Base-by-base conservation (phyloP, 2,329 filamentous ascomycete genomes). In the Hymenoscyphus fraxineus region DNA sequence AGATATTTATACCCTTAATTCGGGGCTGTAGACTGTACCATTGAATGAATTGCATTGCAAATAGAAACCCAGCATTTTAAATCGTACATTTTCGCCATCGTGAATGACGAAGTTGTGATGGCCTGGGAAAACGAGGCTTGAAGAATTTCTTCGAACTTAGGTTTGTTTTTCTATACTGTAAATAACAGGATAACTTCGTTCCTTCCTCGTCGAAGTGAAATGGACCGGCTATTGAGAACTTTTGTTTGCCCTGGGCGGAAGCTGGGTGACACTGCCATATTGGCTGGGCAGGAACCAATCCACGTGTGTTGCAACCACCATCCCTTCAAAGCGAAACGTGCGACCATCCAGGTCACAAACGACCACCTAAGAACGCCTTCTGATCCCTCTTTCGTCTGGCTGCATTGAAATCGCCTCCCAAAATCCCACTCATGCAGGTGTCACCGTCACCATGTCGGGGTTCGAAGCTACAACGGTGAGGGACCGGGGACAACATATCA, bases 1-100 rank as follows among this genome's bases (percentile, higher is more conserved):
- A 76, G 68, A 75, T 73, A 74, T 61, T 47, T 61, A 61, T 74
- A 72, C 69, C 70, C 69, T 66, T 47, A 35, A 54, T 58, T 55
- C 35, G 59, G 64, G 62, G 58, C 64, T 71, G 62, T 73, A 74
- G 71, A 74, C 68, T 75, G 73, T 74, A 75, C 64, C 69, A 73
- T 68, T 65, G 65, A 69, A 67, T 63, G 63, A 72, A 69, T 61
- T 68, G 63, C 66, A 71, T 69, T 67, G 63, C 60, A 35, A 57
- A 55, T 54, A 54, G 47, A 54, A 54, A 54, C 47, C 47, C 47
- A 22, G 31, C 15, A 32, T 60, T 47, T 32, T 54, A 31, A 60
- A n/a, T 19, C 2, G 9, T 35, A 35, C 9, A 27, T 35, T 35
- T 10, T 35, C 35, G 6, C 9, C 35, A 35, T 35, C 9, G 35